phyloP scores from a whole-genome alignment of 345 rosid species.

The Cardamine occulta region DNA sequence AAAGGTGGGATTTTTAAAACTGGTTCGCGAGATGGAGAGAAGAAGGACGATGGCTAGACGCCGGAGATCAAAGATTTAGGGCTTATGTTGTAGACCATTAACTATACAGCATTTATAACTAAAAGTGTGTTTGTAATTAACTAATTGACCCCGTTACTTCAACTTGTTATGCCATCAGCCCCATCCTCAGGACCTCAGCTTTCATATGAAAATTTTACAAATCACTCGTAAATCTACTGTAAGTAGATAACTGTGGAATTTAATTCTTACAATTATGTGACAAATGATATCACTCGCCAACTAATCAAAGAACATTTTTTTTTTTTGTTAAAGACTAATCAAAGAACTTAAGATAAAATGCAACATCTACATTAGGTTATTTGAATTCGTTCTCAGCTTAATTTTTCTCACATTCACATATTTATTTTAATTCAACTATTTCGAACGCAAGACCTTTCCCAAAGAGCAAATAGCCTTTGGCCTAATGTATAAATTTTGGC shows the following conservation, averaged over 20 bases:
- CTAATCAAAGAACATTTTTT: not conserved
- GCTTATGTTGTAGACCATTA: conserved; percentile 13
- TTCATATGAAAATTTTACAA: not conserved
- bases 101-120: not conserved
- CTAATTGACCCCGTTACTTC: not conserved
- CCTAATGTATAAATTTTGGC: not conserved
- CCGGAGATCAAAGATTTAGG: conserved; percentile 29
- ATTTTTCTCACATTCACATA: not conserved
- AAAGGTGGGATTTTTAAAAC: not conserved
- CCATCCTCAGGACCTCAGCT: not conserved
- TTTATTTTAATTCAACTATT: not conserved
- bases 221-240: not conserved
- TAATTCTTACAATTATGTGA: not conserved
- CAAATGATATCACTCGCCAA: not conserved
- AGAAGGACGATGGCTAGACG: conserved; percentile 3
- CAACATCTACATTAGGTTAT: not conserved
- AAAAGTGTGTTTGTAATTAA: fast-evolving
- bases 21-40: conserved; percentile 20
- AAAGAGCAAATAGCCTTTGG: not conserved
- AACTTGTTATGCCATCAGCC: not conserved
- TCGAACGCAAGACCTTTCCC: not conserved
- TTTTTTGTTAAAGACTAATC: not conserved
- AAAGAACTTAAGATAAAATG: not conserved
- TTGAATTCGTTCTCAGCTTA: not conserved
- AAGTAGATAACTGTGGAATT: not conserved